Base-by-base conservation (phyloP, 176 grass and related monocot species). In the Pontederia crassipes region DNA sequence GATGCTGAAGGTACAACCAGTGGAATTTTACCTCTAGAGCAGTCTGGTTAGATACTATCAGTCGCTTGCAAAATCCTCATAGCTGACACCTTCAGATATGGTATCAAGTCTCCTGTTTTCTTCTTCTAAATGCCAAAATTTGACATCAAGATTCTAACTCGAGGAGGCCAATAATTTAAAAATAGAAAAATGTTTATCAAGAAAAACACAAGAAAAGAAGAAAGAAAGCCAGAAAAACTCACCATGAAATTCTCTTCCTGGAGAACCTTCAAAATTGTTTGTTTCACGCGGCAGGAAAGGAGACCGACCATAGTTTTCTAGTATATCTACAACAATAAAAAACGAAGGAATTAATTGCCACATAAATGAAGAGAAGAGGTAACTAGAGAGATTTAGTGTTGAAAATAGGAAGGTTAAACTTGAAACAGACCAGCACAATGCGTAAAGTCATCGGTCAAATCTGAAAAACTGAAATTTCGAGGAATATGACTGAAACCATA, bases 261-360 rank as follows among this genome's bases (percentile, higher is more conserved):
- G 70, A 61, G 84, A 79, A 54, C 81, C 82, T 56, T 82, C 68
- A 56, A 93, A 93, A 69, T 89, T 98, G 73, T 83, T 93, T 72
- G 71, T 16, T 12, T 93, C 94, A 12, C 79, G 64, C 50, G 76
- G 79, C 68, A 98, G 89, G 66, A 93, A 98, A 81, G 94, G 94
- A 68, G 94, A 98, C 70, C 87, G 85, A 17, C 82, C 88, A 86
- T 98, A 98, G 77, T 93, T 93, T 70, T 98, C 85, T 45, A 98
- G 74, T 81, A 98, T 98, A 66, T 98, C 94, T 98, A 61, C 53
- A 68, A 58, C 61, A 24, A 35, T 50, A n/a, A 52, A 74, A 69
- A 80, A 11, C 74, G 9, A 66, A 58, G 59, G 62, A 3, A 66
- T 57, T 40, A 11, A 40, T 57, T 27, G 49, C 45, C 52, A 77